These are phyloP conservation scores for Fraxinus platypoda DNA, from an alignment of 305 asterid species.

Conservation along the genomic window DNA sequence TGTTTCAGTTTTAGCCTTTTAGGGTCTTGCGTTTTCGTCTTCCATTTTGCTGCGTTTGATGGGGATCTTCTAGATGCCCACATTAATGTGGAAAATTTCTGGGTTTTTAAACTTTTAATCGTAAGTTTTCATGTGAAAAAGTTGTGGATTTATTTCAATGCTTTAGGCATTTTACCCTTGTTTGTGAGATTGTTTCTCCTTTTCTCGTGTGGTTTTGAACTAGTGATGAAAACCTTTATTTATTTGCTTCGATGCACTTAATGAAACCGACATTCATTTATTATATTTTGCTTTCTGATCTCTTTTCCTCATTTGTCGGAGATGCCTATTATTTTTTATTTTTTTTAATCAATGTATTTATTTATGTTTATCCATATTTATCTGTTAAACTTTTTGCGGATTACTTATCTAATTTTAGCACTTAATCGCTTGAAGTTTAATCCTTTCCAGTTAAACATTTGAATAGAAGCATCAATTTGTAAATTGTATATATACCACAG, in stretches of 20 bases:
- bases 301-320: not conserved
- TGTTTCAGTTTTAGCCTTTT: not conserved
- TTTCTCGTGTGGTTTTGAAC: not conserved
- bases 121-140: not conserved
- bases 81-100: not conserved
- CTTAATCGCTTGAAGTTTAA: not conserved
- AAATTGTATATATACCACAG: not conserved
- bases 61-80: not conserved
- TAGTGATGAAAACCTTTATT: not conserved
- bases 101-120: not conserved
- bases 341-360: not conserved
- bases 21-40: not conserved
- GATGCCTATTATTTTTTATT: not conserved
- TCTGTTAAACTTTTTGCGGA: not conserved
- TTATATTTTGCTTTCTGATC: not conserved
- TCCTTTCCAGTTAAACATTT: not conserved
- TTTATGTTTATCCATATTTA: not conserved
- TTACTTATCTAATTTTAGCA: not conserved
- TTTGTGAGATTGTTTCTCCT: not conserved
- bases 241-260: not conserved
- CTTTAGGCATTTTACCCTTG: not conserved
- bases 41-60: not conserved
- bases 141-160: not conserved
- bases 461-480: not conserved
- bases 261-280: not conserved